Percentiles rank a stretch among this genome's conserved stretches.
These are phyloP conservation scores for Heliamphora exappendiculata DNA, from an alignment of 148 eudicot genomes.

Conservation along the genomic window DNA sequence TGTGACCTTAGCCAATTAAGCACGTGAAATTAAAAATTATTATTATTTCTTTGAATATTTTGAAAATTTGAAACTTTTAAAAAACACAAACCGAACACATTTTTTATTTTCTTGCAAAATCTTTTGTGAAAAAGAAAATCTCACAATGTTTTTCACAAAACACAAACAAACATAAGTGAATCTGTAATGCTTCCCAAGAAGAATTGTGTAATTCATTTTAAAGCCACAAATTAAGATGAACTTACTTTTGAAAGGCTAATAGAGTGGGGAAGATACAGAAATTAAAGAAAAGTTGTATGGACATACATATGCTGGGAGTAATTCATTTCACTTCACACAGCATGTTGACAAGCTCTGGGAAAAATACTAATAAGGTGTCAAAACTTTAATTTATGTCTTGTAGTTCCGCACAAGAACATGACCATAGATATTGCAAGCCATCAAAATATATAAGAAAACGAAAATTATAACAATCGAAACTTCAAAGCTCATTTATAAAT, in stretches of 20 bases:
- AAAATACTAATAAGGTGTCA: not conserved
- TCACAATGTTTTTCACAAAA: too few species aligned
- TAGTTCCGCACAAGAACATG: not conserved
- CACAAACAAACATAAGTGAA: too few species aligned
- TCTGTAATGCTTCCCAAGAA: not conserved
- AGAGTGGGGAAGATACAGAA: not conserved
- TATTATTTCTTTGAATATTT: too few species aligned
- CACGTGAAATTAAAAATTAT: too few species aligned
- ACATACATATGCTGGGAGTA: too few species aligned
- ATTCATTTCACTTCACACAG: not conserved
- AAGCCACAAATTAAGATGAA: not conserved
- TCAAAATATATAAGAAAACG: not conserved
- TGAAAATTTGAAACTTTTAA: too few species aligned
- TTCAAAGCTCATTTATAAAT: conserved; percentile 1
- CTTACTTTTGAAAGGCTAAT: not conserved
- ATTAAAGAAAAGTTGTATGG: too few species aligned
- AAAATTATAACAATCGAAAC: not conserved
- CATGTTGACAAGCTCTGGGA: not conserved
- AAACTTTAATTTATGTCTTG: not conserved
- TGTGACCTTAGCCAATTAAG: too few species aligned
- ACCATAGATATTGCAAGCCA: conserved; percentile 1
- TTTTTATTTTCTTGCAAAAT: too few species aligned
- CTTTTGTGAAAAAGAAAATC: too few species aligned
- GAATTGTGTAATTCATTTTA: not conserved
- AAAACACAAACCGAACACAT: too few species aligned